Conservation (phyloP, 2,329 filamentous ascomycete species). For the Annulohypoxylon truncatum region DNA sequence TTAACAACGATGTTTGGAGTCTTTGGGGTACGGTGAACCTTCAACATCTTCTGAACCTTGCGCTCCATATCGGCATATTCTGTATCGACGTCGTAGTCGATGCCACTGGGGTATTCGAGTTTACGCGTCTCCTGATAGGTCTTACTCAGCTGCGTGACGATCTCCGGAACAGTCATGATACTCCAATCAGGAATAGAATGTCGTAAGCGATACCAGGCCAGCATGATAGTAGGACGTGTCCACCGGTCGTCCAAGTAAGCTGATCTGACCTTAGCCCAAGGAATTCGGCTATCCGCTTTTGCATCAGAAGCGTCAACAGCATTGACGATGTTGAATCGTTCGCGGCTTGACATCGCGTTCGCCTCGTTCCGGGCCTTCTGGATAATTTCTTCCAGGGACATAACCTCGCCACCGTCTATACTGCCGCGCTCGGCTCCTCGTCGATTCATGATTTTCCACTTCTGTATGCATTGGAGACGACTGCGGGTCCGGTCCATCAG, state of each 20-base stretch:
- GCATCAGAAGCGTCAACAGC: slow-evolving; percentile 41
- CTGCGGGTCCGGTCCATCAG: slow-evolving; percentile 71
- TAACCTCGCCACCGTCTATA: slow-evolving; percentile 43
- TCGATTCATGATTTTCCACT: slow-evolving; percentile 67
- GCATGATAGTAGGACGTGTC: slow-evolving; percentile 44
- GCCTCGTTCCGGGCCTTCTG: slow-evolving; percentile 46
- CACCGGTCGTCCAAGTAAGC: slow-evolving; percentile 34
- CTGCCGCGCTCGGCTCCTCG: slow-evolving; percentile 35
- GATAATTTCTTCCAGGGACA: slow-evolving; percentile 44
- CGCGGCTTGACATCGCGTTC: slow-evolving; percentile 39
- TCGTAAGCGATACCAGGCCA: slow-evolving; percentile 49
- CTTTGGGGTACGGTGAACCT: slow-evolving; percentile 24
- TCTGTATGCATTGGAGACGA: slow-evolving; percentile 74
- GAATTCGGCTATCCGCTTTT: slow-evolving; percentile 47
- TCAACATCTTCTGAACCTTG: slow-evolving; percentile 43
- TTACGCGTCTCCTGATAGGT: slow-evolving; percentile 40
- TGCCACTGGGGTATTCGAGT: slow-evolving; percentile 40
- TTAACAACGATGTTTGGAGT: slow-evolving; percentile 37
- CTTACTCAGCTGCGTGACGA: slow-evolving; percentile 38
- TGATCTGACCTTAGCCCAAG: slow-evolving; percentile 46
- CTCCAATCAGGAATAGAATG: slow-evolving; percentile 41
- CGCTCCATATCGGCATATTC: slow-evolving; percentile 46
- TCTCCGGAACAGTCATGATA: slow-evolving; percentile 42
- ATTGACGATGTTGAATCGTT: slow-evolving; percentile 46
- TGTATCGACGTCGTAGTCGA: slow-evolving; percentile 38